Conservation (phyloP, 257 asterid genomes). For the Capsicum pubescens region DNA sequence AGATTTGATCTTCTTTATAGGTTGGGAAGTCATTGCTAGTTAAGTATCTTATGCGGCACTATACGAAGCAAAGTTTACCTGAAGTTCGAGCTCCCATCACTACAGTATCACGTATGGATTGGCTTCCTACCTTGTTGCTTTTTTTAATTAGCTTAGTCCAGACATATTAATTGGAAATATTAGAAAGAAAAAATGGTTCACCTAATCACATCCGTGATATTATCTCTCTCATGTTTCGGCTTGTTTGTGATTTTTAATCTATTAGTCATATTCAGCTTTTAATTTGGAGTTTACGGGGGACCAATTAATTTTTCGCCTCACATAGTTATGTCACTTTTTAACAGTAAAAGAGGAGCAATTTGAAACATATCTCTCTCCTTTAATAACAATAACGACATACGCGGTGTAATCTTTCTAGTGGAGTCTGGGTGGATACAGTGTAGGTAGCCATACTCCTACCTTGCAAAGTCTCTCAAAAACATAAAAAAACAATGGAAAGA, state of each 20-base stretch:
- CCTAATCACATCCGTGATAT: neutral
- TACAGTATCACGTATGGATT: constrained; percentile 79
- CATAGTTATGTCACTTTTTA: neutral
- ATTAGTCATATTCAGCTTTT: too few relatives aligned
- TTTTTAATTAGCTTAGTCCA: neutral
- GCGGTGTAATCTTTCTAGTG: neutral
- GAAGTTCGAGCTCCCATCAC: constrained; percentile 96
- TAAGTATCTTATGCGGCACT: constrained; percentile 79
- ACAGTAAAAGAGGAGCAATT: neutral
- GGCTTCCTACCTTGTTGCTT: neutral
- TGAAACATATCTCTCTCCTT: neutral
- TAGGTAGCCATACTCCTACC: neutral
- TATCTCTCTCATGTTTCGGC: neutral
- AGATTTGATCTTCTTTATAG: constrained; percentile 43
- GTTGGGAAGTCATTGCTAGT: constrained; percentile 92
- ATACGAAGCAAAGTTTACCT: constrained; percentile 92
- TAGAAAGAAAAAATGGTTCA: constrained; percentile 6
- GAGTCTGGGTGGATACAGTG: neutral
- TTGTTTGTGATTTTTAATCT: constrained; percentile 24
- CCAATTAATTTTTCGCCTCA: too few relatives aligned
- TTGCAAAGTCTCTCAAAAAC: neutral
- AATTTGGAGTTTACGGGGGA: too few relatives aligned
- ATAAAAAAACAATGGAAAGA: neutral
- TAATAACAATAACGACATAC: neutral
- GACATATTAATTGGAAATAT: neutral